A percentile compares a stretch with the other conserved stretches of the same genome.
phyloP scores from a whole-genome alignment of 331 rosid species.

The Pyracantha coccinea region DNA sequence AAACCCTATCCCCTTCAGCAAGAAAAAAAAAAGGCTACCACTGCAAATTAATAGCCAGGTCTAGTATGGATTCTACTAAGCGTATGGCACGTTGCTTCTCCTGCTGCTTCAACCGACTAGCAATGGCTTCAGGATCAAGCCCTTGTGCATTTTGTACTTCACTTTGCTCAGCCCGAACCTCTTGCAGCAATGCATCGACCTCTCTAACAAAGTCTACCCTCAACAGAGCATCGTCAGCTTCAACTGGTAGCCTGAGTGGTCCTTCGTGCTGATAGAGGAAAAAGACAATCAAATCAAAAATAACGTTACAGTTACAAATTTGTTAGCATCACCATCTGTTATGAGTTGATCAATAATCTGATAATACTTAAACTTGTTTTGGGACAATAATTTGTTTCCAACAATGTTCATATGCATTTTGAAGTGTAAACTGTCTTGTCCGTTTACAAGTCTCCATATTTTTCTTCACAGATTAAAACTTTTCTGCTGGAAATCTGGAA shows the following conservation, averaged over 20 bases:
- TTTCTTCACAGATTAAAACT: too few relatives aligned
- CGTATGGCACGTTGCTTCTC: constrained; percentile 66
- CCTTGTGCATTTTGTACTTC: constrained; percentile 31
- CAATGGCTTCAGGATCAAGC: constrained; percentile 76
- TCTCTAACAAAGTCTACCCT: constrained; percentile 92
- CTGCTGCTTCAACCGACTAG: constrained; percentile 72
- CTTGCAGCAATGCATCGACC: constrained; percentile 76
- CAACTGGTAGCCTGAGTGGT: constrained; percentile 50
- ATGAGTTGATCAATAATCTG: too few relatives aligned
- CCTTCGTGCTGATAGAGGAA: constrained; percentile 59
- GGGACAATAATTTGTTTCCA: too few relatives aligned
- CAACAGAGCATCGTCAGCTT: constrained; percentile 53
- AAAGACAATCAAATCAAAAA: too few relatives aligned
- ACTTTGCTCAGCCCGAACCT: constrained; percentile 43
- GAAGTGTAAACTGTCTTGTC: too few relatives aligned
- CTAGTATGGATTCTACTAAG: constrained; percentile 69
- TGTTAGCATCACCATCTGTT: too few relatives aligned
- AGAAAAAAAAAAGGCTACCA: constrained; percentile 46
- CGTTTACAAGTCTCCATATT: too few relatives aligned
- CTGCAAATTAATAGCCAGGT: constrained; percentile 58
- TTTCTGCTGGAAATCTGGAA: too few relatives aligned
- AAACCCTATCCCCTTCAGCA: too few relatives aligned
- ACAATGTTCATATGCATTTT: too few relatives aligned
- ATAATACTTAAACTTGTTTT: too few relatives aligned
- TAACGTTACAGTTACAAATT: too few relatives aligned